A percentile compares a stretch with the other conserved stretches of the same genome.
Evolutionary conservation across 2,329 filamentous ascomycete species (phyloP).

Genomic region (Aspergillus thermomutatus): DNA sequence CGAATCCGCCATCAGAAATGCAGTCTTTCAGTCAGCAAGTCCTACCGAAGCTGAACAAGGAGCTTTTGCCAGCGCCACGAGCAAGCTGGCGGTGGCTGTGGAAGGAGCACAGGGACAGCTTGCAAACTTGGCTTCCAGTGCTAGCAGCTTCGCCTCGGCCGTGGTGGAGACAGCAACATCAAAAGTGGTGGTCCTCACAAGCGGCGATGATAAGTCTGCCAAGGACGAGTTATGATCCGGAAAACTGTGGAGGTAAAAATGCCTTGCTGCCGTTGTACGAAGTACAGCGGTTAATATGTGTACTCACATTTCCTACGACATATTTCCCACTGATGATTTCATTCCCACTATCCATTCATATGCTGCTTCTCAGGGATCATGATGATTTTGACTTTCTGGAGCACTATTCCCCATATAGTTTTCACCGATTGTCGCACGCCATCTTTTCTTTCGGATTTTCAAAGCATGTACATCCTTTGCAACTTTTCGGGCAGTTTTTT

Average conservation of each 20-base stretch:
- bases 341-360: conserved; percentile 10
- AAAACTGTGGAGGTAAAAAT: not conserved
- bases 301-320: conserved; percentile 2
- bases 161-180: conserved; percentile 36
- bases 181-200: not conserved
- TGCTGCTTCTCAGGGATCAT: conserved; percentile 7
- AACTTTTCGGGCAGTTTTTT: conserved; percentile 11
- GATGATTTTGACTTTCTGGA: conserved; percentile 13
- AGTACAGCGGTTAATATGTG: conserved; percentile 1
- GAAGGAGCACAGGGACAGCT: conserved; percentile 35
- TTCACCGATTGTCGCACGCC: conserved; percentile 20
- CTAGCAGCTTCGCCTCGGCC: conserved; percentile 32
- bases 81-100: conserved; percentile 28
- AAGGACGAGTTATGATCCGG: conserved; percentile 23
- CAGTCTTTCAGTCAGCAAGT: conserved; percentile 45
- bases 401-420: conserved; percentile 37
- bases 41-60: conserved; percentile 21
- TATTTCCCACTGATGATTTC: not conserved
- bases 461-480: conserved; percentile 25
- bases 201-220: not conserved
- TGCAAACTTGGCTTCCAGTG: conserved; percentile 30
- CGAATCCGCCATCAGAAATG: conserved; percentile 53
- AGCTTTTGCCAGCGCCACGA: conserved; percentile 33
- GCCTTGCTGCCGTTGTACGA: conserved; percentile 4
- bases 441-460: conserved; percentile 16